phyloP scores from a whole-genome alignment of 441 rosid species.

The Raphanus hybrid region DNA sequence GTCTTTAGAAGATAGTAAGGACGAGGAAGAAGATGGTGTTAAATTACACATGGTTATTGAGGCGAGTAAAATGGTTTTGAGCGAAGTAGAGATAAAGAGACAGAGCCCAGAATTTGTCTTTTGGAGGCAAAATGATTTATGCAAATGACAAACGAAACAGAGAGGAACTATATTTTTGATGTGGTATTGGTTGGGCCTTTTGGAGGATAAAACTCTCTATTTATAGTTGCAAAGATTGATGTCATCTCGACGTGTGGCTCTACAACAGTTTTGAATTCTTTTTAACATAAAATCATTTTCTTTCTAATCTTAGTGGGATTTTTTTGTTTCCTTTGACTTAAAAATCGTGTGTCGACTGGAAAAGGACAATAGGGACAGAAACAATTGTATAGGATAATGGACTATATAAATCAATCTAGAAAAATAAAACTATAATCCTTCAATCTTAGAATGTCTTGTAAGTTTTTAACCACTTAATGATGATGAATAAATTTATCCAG shows the following conservation, averaged over 20 bases:
- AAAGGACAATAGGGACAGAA: background rate
- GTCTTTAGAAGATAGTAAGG: conserved; percentile 47
- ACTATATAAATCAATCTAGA: background rate
- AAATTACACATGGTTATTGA: conserved; percentile 59
- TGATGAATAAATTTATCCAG: background rate
- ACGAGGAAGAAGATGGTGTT: conserved; percentile 62
- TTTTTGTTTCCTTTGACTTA: conserved; percentile 28
- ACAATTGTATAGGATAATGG: background rate
- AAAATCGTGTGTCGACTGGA: conserved; percentile 11
- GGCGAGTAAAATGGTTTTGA: conserved; percentile 4
- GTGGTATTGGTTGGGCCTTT: conserved; percentile 35
- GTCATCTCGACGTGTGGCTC: conserved; percentile 10
- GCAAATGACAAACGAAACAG: conserved; percentile 24
- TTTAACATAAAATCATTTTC: background rate
- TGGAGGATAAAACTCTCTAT: conserved; percentile 26
- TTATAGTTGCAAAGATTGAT: conserved; percentile 14
- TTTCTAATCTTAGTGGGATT: conserved; percentile 12
- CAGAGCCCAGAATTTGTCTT: conserved; percentile 19
- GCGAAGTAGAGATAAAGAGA: conserved; percentile 8
- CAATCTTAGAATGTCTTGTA: background rate
- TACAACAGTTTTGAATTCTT: background rate
- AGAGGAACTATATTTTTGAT: conserved; percentile 14
- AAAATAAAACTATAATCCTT: background rate
- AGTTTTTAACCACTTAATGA: background rate
- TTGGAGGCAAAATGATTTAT: conserved; percentile 31